Evolutionary conservation across 306 rosid species (phyloP), one percentile per base, ranked within the genome.

Genomic region (Alnus glutinosa): DNA sequence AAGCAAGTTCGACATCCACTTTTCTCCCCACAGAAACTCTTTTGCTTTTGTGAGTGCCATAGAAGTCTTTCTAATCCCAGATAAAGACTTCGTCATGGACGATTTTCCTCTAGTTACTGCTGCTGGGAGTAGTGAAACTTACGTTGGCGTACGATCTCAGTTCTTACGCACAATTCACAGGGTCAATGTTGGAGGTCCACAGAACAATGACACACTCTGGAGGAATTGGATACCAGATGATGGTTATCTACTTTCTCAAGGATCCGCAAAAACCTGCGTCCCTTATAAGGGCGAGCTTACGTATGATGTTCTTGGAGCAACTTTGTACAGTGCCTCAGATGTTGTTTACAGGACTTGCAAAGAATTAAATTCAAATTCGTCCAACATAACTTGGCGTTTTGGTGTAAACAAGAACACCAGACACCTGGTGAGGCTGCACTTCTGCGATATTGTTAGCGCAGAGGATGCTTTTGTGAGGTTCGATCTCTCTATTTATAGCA

Each of bases 21-120:
- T 89, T 71, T 46, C 71, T 0, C 90, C 90, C 9, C 75, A 28
- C 23, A 0, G 5, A 11, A 46, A 71, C 4, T 74, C 83, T 4
- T 42, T 83, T 51, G 89, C 90, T 0, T 89, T 89, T 51, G 89
- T 89, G 2, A 89, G 83, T 37, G 92, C 92, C 36, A 81, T 89
- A 11, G 92, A 89, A 74, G 82, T 89, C 13, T 83, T 87, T 63
- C 34, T 32, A 1, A 70, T 84, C 1, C 92, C 90, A 0, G 39
- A 3, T 73, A 0, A 9, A 67, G 0, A 74, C 9, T 47, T 85
- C 1, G 66, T 66, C 59, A 0, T 7, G 0, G 34, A 63, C 36
- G 0, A 0, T 0, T 62, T 51, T 15, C 0, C 18, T 0, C 42
- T 11, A 52, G 81, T 80, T 74, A 83, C 55, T 55, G 14, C 36